These are phyloP conservation scores for Coemansia sp. DNA, from an alignment of 192 early-diverging fungal species.

Conservation along the genomic window DNA sequence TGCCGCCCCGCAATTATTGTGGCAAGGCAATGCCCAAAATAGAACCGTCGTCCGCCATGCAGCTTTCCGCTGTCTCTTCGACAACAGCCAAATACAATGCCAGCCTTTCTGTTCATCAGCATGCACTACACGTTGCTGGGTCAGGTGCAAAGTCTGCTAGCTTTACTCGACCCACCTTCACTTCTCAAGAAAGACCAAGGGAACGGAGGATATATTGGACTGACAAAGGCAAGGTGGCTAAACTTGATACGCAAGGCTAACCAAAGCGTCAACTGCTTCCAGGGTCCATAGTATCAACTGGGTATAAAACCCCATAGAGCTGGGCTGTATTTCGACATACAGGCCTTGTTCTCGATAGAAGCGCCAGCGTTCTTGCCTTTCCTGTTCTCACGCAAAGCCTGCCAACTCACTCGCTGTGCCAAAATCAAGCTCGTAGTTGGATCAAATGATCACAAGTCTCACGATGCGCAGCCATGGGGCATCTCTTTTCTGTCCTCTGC, in stretches of 20 bases:
- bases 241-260: neutral
- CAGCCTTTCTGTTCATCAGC: neutral
- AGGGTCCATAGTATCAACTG: too few relatives aligned
- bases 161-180: neutral
- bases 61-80: neutral
- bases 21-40: neutral
- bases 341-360: slow-evolving; percentile 8
- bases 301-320: neutral
- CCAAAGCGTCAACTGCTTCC: neutral
- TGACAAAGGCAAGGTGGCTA: neutral
- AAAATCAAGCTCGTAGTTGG: neutral
- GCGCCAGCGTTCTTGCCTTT: neutral
- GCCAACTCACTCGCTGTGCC: neutral
- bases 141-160: neutral
- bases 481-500: neutral
- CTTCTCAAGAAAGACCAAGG: neutral
- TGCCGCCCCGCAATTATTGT: slow-evolving; percentile 5
- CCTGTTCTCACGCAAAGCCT: too few relatives aligned
- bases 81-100: neutral
- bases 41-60: neutral
- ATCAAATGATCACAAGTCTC: neutral
- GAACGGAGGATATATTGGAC: neutral
- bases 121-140: neutral
- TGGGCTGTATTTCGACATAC: neutral
- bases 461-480: slow-evolving; percentile 20